Evolutionary conservation across 495 filamentous ascomycete genomes (phyloP), one percentile per base, ranked within the genome.

Genomic region (Niebla homalea): DNA sequence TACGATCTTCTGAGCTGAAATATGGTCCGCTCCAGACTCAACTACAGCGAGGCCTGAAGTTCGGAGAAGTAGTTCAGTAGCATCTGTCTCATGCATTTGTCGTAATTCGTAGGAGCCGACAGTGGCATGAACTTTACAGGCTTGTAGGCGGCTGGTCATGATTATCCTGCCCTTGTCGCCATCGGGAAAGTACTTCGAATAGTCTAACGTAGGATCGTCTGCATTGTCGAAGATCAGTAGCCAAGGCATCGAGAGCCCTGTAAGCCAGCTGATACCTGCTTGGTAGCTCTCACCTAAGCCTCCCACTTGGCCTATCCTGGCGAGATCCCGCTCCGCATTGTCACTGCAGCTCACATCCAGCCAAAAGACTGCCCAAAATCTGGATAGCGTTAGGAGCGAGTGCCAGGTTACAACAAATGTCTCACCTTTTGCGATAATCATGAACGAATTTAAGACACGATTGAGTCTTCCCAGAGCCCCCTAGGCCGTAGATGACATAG

Each of bases 171-270:
- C 71, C 32, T 53, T 43, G 2, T 43, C 49, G 6, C 65, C 58
- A n/a, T 43, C 23, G 0, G 71, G 70, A 47, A 73, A 62, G 53
- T 60, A 67, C 36, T 53, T 45, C 6, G 56, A 53, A 12, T 70
- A 23, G 21, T 64, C 57, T 3, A 70, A 32, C 0, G 55, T 48
- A 8, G 62, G 62, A 56, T 73, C 65, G 50, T 75, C 70, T 3
- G 70, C 71, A 46, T 74, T 73, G 55, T 73, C 71, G 23, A 75
- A 53, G 36, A 75, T 63, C 18, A 74, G 49, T 8, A 73, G 59
- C 71, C 71, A 74, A 16, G 57, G 57, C 10, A 63, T 41, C 11
- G 51, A 25, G 8, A 48, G 48, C 25, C 56, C 62, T 6, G 67
- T 58, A 2, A 71, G 60, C 53, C 62, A 66, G 45, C 64, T 49